Evolutionary conservation across 768 basidiomycete species (phyloP).

Genomic region (Tremella fuciformis): DNA sequence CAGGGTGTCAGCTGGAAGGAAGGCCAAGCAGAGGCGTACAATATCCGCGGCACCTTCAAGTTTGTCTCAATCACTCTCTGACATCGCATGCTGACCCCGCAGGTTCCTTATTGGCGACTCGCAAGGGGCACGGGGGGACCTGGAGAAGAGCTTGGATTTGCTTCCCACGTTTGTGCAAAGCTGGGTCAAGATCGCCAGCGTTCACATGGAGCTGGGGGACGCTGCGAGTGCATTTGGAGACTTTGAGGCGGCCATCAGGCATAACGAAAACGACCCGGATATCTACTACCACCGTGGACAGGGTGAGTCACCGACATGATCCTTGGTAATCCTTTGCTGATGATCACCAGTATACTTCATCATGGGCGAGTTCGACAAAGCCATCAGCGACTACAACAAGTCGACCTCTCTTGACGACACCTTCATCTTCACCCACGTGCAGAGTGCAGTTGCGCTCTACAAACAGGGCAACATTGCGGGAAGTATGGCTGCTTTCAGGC

Average conservation of each 20-base stretch:
- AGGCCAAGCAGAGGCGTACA: conserved; percentile 76
- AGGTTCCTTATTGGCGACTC: conserved; percentile 89
- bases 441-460: conserved; percentile 95
- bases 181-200: conserved; percentile 92
- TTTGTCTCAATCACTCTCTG: conserved; percentile 45
- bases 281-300: conserved; percentile 99
- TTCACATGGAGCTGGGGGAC: conserved; percentile 90
- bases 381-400: conserved; percentile 85
- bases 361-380: conserved; percentile 73
- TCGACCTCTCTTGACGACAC: conserved; percentile 78
- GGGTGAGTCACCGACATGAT: conserved; percentile 56
- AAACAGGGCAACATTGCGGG: conserved; percentile 73
- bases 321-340: too few relatives aligned
- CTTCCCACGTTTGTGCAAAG: conserved; percentile 71
- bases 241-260: conserved; percentile 82
- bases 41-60: conserved; percentile 95
- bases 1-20: conserved; percentile 73
- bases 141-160: conserved; percentile 71
- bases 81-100: not conserved
- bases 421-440: conserved; percentile 97
- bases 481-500: conserved; percentile 86
- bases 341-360: conserved; percentile 75
- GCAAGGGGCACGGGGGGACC: conserved; percentile 73
- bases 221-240: conserved; percentile 77
- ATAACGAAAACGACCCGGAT: conserved; percentile 82